Evolutionary conservation across 164 flowering plant species (phyloP).

Genomic region (Chloranthus sessilifolius): DNA sequence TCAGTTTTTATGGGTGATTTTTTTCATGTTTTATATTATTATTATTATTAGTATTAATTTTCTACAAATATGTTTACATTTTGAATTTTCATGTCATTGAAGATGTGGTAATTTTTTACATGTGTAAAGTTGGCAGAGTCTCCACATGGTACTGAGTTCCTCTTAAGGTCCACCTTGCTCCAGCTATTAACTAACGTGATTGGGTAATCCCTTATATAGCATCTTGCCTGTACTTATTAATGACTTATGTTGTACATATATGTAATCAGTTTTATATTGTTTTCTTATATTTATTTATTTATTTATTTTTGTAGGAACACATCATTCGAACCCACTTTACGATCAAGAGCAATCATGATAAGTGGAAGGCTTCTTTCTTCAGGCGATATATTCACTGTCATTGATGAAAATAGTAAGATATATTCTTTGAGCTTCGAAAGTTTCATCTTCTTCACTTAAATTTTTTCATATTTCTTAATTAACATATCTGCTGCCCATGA

Average conservation of each 20-base stretch:
- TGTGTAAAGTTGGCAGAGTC: constrained; percentile 55
- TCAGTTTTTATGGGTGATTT: not conserved
- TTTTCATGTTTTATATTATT: not conserved
- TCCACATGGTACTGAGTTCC: constrained; percentile 56
- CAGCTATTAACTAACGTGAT: constrained; percentile 59
- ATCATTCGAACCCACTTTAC: constrained; percentile 50
- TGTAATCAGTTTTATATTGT: no score
- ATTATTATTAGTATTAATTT: no score
- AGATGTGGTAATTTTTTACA: no score
- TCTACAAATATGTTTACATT: no score
- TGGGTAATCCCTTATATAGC: constrained; percentile 35
- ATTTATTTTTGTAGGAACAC: constrained; percentile 32
- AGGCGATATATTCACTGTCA: constrained; percentile 33
- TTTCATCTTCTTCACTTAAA: no score
- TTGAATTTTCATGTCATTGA: no score
- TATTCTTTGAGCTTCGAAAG: not conserved
- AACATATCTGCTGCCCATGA: not conserved
- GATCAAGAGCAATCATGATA: constrained; percentile 86
- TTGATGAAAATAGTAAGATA: constrained; percentile 58
- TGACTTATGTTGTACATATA: no score
- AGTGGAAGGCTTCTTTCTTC: constrained; percentile 76
- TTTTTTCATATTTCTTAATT: no score
- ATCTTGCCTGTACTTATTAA: not conserved
- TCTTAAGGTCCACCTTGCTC: constrained; percentile 55
- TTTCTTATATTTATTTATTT: not conserved